These are phyloP conservation scores for Pseudopyricularia javanii DNA, from an alignment of 2,329 filamentous ascomycete species.

Conservation along the genomic window DNA sequence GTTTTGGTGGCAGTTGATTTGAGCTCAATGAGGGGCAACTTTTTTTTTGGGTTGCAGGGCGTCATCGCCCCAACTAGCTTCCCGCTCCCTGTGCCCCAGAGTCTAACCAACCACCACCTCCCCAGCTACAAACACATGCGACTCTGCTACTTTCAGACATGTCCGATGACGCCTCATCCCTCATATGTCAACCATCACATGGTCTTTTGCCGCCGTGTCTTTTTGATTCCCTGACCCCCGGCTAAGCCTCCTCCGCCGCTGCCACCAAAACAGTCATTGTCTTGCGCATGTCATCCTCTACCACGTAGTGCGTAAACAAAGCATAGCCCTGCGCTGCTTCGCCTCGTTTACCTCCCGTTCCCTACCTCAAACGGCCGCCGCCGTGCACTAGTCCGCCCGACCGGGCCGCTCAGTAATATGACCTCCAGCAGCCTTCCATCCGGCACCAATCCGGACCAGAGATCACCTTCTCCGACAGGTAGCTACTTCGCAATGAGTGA, in stretches of 20 bases:
- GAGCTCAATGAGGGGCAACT: background rate
- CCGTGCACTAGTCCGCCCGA: background rate
- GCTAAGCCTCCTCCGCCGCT: background rate
- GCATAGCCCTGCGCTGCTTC: background rate
- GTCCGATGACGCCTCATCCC: background rate
- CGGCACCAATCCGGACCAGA: constrained; percentile 11
- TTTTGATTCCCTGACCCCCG: background rate
- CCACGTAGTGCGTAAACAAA: background rate
- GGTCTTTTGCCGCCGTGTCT: background rate
- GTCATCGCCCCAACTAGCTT: background rate
- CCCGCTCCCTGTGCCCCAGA: background rate
- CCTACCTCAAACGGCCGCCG: background rate
- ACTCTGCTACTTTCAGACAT: background rate
- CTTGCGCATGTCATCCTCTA: background rate
- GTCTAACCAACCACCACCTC: background rate
- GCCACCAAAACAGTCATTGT: background rate
- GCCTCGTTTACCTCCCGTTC: background rate
- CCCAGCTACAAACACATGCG: background rate
- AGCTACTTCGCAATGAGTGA: constrained; percentile 96
- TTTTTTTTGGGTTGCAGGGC: background rate
- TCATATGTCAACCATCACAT: background rate
- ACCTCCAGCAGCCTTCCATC: constrained; percentile 17
- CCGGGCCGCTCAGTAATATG: constrained; percentile 11
- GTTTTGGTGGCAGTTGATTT: too few relatives aligned
- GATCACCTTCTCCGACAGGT: constrained; percentile 58